Evolutionary conservation across 441 rosid species (phyloP).

Genomic region (Erodium moschatum): DNA sequence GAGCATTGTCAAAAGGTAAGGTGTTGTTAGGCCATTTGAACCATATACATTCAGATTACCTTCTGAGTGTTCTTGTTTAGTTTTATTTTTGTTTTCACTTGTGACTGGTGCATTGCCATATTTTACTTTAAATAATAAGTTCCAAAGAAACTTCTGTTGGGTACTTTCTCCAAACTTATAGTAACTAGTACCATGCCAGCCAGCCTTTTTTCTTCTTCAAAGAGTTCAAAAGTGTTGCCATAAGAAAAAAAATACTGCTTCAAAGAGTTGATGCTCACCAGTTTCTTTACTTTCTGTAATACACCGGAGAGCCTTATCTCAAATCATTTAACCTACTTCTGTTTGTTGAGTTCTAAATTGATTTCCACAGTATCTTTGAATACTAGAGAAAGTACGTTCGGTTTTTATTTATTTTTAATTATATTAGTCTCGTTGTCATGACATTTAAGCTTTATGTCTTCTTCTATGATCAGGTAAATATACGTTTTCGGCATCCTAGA

Average conservation of each 20-base stretch:
- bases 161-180: neutral
- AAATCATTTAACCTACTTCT: neutral
- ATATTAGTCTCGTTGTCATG: neutral
- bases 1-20: conserved; percentile 60
- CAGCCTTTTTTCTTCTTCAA: neutral
- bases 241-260: neutral
- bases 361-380: neutral
- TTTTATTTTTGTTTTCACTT: neutral
- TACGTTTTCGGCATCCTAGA: conserved; percentile 86
- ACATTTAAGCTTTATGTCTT: neutral
- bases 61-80: neutral
- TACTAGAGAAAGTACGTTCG: neutral
- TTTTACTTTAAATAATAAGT: neutral
- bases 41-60: neutral
- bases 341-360: neutral
- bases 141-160: neutral
- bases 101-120: neutral
- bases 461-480: conserved; percentile 49
- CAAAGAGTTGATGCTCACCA: neutral
- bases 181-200: neutral
- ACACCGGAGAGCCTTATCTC: neutral
- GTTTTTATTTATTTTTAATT: neutral
- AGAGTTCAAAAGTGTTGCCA: too few relatives aligned
- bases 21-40: conserved; percentile 14
- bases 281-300: neutral